Evolutionary conservation across 2,329 filamentous ascomycete genomes (phyloP).

Genomic region (Aureobasidium subglaciale): DNA sequence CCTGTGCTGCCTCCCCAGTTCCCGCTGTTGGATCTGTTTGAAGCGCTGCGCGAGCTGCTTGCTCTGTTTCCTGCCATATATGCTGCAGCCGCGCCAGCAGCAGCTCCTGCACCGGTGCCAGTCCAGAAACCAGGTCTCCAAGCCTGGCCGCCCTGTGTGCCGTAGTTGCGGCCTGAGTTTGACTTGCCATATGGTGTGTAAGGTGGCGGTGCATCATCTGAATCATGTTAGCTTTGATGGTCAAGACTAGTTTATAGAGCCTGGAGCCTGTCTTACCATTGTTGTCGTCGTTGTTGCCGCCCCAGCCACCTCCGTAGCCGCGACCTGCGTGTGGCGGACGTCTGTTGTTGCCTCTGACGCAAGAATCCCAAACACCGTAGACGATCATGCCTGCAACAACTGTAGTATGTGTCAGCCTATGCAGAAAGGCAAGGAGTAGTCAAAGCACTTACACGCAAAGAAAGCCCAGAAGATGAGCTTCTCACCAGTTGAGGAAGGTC

Average conservation of each 20-base stretch:
- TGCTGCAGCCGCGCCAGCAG: slow-evolving; percentile 60
- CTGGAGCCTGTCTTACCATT: slow-evolving; percentile 25
- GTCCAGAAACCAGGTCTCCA: slow-evolving; percentile 73
- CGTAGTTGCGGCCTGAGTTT: slow-evolving; percentile 5
- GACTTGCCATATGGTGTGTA: slow-evolving; percentile 30
- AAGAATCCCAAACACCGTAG: slow-evolving; percentile 24
- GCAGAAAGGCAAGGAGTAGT: not conserved
- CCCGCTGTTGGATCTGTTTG: slow-evolving; percentile 23
- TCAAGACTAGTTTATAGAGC: not conserved
- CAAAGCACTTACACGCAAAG: slow-evolving; percentile 45
- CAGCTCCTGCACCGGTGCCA: slow-evolving; percentile 60
- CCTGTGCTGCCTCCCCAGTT: slow-evolving; percentile 18
- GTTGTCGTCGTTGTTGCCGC: slow-evolving; percentile 38
- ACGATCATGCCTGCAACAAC: slow-evolving; percentile 25
- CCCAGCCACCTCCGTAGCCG: slow-evolving; percentile 35
- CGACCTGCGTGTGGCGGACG: slow-evolving; percentile 26
- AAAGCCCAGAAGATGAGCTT: slow-evolving; percentile 51
- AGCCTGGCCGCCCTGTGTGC: slow-evolving; percentile 30
- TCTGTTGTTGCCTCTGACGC: slow-evolving; percentile 16
- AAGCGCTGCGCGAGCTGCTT: slow-evolving; percentile 28
- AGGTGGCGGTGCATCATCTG: slow-evolving; percentile 46
- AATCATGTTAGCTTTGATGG: not conserved
- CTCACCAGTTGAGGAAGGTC: slow-evolving; percentile 4
- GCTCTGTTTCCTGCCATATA: slow-evolving; percentile 52
- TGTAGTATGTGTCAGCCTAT: slow-evolving; percentile 12